Base-by-base conservation (phyloP, 2,329 filamentous ascomycete genomes). In the Coniosporium tulheliwenetii region DNA sequence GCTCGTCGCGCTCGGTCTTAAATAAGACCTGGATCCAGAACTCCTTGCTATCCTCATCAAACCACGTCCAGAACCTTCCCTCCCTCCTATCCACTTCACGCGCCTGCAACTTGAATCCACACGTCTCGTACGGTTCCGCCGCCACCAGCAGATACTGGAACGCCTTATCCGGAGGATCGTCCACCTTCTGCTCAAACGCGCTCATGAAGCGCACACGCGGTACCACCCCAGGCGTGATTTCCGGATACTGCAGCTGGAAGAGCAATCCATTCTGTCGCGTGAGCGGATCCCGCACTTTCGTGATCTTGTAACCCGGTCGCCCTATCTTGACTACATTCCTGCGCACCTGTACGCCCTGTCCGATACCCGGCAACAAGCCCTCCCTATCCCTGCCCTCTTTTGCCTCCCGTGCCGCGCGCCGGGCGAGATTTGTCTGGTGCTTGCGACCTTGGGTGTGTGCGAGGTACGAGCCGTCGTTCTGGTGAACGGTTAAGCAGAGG, bases 11-110 rank as follows among this genome's bases (percentile, higher is more conserved):
- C 69, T 98, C 91, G 33, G 91, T 96, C 75, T 95, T 91, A 66
- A 96, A 98, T 70, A 96, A 83, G 48, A 98, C 74, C 69, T 96
- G 91, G 34, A 95, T 75, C 85, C 86, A 96, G 58, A 93, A 98
- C 67, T 96, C 89, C 70, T 93, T 94, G 47, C 81, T 78, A 60
- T 98, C 91, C 45, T 81, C 79, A 63, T 98, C 91, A 70, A 87
- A 98, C 79, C 87, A 96, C 41, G 77, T 81, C 73, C 89, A 98
- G 62, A 87, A 91, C 53, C 80, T 75, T 43, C 84, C 87, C 49
- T 93, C 86, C 16, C 83, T 73, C 52, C 86, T 76, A 64, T 98
- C 91, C 44, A 98, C 78, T 68, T 96, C 91, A 44, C 85, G 71
- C 5, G 87, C 85, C 60, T 94, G 91, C 41, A 98, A 70, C 70